Evolutionary conservation across 768 basidiomycete genomes (phyloP).

Genomic region (Pleurotus pulmonarius): DNA sequence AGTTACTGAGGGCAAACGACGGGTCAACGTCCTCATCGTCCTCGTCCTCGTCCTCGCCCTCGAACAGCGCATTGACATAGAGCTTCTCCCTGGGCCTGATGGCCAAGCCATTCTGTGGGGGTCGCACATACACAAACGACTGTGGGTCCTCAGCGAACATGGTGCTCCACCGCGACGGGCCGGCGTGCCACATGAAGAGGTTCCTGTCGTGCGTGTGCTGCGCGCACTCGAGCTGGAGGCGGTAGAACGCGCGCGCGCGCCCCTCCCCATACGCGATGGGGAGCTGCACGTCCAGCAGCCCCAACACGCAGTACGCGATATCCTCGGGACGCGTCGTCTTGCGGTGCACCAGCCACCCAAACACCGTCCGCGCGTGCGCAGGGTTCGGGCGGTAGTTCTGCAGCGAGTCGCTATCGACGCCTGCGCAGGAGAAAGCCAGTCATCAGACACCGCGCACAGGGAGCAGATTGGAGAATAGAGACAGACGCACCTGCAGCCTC

Average conservation of each 20-base stretch:
- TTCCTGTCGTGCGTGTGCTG: neutral
- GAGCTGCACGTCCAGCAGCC: neutral
- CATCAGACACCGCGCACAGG: neutral
- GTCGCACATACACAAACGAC: neutral
- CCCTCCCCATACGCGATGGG: constrained; percentile 3
- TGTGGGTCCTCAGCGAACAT: neutral
- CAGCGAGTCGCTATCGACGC: neutral
- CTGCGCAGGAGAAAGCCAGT: neutral
- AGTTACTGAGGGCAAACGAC: neutral
- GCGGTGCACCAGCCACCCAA: neutral
- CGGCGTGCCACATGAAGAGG: neutral
- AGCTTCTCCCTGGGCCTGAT: neutral
- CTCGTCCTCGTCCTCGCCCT: neutral
- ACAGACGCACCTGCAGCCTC: neutral
- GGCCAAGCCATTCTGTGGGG: neutral
- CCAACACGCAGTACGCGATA: neutral
- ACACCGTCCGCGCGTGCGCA: neutral
- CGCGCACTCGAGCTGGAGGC: neutral
- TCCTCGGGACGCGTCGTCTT: constrained; percentile 1
- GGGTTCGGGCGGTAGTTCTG: neutral
- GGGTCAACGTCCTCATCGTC: neutral
- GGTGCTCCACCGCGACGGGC: neutral
- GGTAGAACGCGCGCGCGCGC: neutral
- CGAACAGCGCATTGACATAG: neutral
- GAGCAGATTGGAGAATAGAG: too few relatives aligned